Evolutionary conservation across 2,329 filamentous ascomycete species (phyloP), one percentile per base, ranked within the genome.

Genomic region (Ophiostoma sp.): DNA sequence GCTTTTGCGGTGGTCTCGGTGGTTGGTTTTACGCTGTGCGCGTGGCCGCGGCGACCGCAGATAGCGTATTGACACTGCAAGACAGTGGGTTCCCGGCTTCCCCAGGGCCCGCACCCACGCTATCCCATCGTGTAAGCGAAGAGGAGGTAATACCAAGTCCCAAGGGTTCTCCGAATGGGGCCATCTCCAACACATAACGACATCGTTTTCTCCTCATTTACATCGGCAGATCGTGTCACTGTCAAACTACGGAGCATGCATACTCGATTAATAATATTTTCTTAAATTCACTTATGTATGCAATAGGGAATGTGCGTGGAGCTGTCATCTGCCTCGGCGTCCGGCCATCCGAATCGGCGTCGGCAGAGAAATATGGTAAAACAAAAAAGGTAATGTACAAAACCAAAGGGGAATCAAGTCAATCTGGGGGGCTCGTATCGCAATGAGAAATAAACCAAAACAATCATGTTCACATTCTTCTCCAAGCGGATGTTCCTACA

Each of bases 241-340:
- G 50, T 28, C 50, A 36, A 36, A 63, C 59, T 12, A 9, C 9
- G n/a, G 15, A 12, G 19, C 42, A 12, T 39, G 59, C 25, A 19
- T 11, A 25, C 33, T 3, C 28, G 31, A 61, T 22, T 39, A 22
- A 33, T 36, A 36, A 59, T 48, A 19, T 17, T 48, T 19, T 12
- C 15, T 48, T 3, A 3, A 17, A 1, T 48, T 48, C 15, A 12
- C 5, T 22, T 11, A 33, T 59, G 12, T 36, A 61, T 70, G n/a
- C 7, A 48, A 31, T 59, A 69, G 7, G 36, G 61, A 71, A 73
- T n/a, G 31, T 69, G 71, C 71, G 63, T 72, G 36, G 63, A 61
- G 71, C 71, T 68, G 45, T 55, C 48, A 63, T 48, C 70, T 72
- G 61, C 61, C 45, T 39, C 50, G 59, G 33, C 55, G 55, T 42